Base-by-base conservation (phyloP, 2,329 filamentous ascomycete genomes). In the Chrysoporthe cubensis region DNA sequence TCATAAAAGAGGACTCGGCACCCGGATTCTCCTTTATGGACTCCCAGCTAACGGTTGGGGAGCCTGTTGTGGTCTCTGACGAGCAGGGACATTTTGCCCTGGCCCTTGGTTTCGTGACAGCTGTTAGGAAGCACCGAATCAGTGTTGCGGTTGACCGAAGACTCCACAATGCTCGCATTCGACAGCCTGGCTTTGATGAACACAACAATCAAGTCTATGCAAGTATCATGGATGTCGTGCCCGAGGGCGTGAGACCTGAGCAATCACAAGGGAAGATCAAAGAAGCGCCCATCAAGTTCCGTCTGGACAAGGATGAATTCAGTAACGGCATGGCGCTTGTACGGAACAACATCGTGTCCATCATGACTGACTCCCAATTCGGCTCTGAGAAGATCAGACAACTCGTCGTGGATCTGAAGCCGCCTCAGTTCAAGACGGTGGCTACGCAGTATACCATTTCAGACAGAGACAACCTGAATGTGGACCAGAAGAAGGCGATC, bases 271-370 rank as follows among this genome's bases (percentile, higher is more conserved):
- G 80, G 40, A 85, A 82, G 71, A 82, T 84, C 71, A 82, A 84
- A 67, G 82, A 84, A 66, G 78, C 85, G 4, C 87, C 87, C 4
- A 80, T 91, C 6, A 84, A 88, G 61, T 99, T 97, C 74, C 91
- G 96, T 34, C 83, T 99, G 4, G 96, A 99, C 79, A 97, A 97
- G 77, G 96, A 99, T 74, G 96, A 99, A 76, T 99, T 99, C 79
- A 97, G 93, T 79, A 98, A 97, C 74, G 96, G 96, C 67, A 97
- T 99, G 93, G 94, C 96, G 3, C 91, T 91, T 42, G 92, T 97
- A 58, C 90, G 96, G 64, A 97, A 97, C 79, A 99, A 98, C 73
- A 85, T 99, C 1, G 88, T 98, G 43, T 92, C 94, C 72, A 87
- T 97, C 74, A 98, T 99, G 94, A 88, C 92, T 52, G 89, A 94